Conservation (phyloP, 768 basidiomycete genomes). For the Rhodotorula toruloides region DNA sequence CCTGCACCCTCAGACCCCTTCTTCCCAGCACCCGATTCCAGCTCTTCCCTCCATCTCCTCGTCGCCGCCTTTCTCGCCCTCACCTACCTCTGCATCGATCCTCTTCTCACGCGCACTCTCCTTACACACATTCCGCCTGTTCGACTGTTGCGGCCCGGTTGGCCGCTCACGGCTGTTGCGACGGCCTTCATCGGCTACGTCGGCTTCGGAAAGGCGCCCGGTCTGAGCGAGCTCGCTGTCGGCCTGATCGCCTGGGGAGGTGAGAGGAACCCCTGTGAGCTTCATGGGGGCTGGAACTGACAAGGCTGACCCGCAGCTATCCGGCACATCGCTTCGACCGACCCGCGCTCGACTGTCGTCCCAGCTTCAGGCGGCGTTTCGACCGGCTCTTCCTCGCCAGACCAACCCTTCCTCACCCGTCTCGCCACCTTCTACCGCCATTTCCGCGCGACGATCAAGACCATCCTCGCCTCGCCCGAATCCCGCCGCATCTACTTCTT, state of each 20-base stretch:
- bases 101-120: conserved; percentile 29
- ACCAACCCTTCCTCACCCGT: conserved; percentile 12
- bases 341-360: conserved; percentile 32
- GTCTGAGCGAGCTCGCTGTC: conserved; percentile 59
- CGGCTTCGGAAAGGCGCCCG: conserved; percentile 56
- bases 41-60: conserved; percentile 23
- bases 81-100: conserved; percentile 33
- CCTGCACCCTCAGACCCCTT: too few relatives aligned
- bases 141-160: conserved; percentile 56
- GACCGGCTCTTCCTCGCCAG: conserved; percentile 26
- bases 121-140: conserved; percentile 50
- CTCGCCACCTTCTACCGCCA: conserved; percentile 42
- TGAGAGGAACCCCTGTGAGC: conserved; percentile 44
- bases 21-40: conserved; percentile 7
- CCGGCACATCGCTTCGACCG: conserved; percentile 36
- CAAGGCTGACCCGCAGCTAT: conserved; percentile 24
- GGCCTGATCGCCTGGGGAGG: conserved; percentile 62
- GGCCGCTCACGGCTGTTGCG: conserved; percentile 60
- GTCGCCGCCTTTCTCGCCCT: conserved; percentile 28
- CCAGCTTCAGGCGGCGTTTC: conserved; percentile 13
- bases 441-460: conserved; percentile 64
- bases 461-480: conserved; percentile 83
- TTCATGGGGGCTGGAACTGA: background rate
- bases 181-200: conserved; percentile 58
- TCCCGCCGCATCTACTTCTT: conserved; percentile 97